Evolutionary conservation across 805 yeast genomes (phyloP).

Genomic region (Dipodascus geniculatus): DNA sequence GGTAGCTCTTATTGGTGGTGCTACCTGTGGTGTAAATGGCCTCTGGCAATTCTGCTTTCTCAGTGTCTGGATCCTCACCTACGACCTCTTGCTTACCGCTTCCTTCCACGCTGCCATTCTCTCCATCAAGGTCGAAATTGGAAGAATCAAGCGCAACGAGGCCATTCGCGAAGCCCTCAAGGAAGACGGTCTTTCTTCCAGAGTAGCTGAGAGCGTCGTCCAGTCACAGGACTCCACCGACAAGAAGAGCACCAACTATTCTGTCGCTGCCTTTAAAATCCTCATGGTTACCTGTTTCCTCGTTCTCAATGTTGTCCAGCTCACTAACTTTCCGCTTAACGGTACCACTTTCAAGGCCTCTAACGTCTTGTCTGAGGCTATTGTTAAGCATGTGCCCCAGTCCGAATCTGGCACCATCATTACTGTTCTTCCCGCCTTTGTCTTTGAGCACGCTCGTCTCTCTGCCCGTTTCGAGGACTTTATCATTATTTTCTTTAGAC

Average conservation of each 20-base stretch:
- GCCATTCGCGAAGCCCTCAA: constrained; percentile 68
- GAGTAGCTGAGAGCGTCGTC: constrained; percentile 64
- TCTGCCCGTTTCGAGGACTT: constrained; percentile 52
- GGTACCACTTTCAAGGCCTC: constrained; percentile 11
- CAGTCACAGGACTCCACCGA: constrained; percentile 15
- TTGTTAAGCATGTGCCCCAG: constrained; percentile 7
- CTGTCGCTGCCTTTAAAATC: constrained; percentile 18
- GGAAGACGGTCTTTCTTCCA: constrained; percentile 79
- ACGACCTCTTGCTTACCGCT: constrained; percentile 60
- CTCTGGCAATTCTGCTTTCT: constrained; percentile 72
- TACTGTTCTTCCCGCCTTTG: constrained; percentile 29
- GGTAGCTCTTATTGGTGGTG: constrained; percentile 44
- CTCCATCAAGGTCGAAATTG: constrained; percentile 80
- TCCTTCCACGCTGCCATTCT: constrained; percentile 78
- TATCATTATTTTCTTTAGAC: constrained; percentile 38
- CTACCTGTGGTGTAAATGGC: constrained; percentile 56
- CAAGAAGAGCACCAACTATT: constrained; percentile 7
- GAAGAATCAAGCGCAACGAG: constrained; percentile 70
- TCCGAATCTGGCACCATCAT: constrained; percentile 19
- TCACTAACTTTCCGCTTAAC: constrained; percentile 25
- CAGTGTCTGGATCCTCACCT: constrained; percentile 54
- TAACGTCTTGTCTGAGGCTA: constrained; percentile 9
- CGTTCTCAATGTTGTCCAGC: constrained; percentile 26
- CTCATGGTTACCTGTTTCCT: constrained; percentile 24
- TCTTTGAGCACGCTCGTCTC: constrained; percentile 22